These are phyloP conservation scores for Botrytis sinoallii DNA, from an alignment of 2,329 filamentous ascomycete species.

Conservation along the genomic window DNA sequence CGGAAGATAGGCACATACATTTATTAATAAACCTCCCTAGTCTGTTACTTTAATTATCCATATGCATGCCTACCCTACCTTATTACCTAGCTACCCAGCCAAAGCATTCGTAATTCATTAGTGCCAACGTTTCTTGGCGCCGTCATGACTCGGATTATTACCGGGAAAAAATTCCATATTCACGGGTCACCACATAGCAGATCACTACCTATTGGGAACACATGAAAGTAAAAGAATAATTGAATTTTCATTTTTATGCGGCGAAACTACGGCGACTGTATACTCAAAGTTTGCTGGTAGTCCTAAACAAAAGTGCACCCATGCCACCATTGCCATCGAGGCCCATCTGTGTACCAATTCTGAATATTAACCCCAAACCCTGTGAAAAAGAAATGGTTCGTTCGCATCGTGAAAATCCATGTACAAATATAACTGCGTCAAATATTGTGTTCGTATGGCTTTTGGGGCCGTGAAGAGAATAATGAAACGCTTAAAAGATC, in stretches of 20 bases:
- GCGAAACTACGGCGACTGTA: background rate
- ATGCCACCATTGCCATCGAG: conserved; percentile 10
- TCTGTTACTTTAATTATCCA: background rate
- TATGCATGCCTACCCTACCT: background rate
- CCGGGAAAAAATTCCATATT: background rate
- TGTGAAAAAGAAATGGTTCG: background rate
- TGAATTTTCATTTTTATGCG: background rate
- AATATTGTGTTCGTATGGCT: conserved; percentile 9
- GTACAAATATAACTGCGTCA: conserved; percentile 15
- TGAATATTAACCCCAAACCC: background rate
- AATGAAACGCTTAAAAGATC: background rate
- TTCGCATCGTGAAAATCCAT: conserved; percentile 8
- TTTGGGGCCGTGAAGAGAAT: conserved; percentile 1
- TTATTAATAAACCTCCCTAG: background rate
- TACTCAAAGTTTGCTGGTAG: background rate
- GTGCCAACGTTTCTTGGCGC: background rate
- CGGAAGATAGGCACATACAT: background rate
- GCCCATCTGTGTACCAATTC: conserved; percentile 13
- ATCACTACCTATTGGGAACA: background rate
- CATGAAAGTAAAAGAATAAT: background rate
- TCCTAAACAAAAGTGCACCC: conserved; percentile 1
- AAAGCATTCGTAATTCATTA: background rate
- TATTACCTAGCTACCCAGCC: background rate
- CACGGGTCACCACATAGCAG: background rate
- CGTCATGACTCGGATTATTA: background rate